phyloP scores from a whole-genome alignment of 2,329 filamentous ascomycete genomes.

The Diaporthe sp. region DNA sequence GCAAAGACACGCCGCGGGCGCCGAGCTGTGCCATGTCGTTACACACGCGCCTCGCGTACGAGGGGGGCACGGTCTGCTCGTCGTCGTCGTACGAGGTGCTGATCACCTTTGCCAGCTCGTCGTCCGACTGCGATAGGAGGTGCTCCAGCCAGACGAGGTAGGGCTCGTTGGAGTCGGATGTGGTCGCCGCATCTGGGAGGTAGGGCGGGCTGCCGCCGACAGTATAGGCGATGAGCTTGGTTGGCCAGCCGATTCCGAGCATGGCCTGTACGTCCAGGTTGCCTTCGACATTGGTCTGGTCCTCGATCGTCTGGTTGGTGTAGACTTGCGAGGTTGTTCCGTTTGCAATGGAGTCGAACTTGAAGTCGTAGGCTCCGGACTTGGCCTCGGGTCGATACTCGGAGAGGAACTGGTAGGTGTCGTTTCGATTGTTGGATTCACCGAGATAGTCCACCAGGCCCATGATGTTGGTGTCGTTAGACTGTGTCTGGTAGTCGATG shows the following conservation, averaged over 20 bases:
- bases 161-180: slow-evolving; percentile 44
- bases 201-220: slow-evolving; percentile 47
- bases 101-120: slow-evolving; percentile 68
- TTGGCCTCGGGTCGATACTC: slow-evolving; percentile 50
- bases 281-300: slow-evolving; percentile 60
- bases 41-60: slow-evolving; percentile 63
- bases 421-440: slow-evolving; percentile 58
- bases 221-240: slow-evolving; percentile 45
- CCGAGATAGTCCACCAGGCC: slow-evolving; percentile 59
- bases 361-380: slow-evolving; percentile 45
- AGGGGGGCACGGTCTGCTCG: slow-evolving; percentile 69
- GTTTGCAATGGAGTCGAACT: slow-evolving; percentile 46
- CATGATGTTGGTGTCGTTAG: slow-evolving; percentile 52
- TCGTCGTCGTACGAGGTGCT: slow-evolving; percentile 75
- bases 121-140: slow-evolving; percentile 61
- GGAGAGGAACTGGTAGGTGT: slow-evolving; percentile 48
- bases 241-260: slow-evolving; percentile 44
- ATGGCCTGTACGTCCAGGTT: slow-evolving; percentile 69
- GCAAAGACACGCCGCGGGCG: slow-evolving; percentile 73
- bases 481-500: slow-evolving; percentile 60
- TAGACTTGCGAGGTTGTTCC: slow-evolving; percentile 45
- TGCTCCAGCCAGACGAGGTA: slow-evolving; percentile 62
- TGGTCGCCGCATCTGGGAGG: slow-evolving; percentile 28
- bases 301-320: slow-evolving; percentile 40
- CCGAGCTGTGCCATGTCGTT: slow-evolving; percentile 73